phyloP scores from a whole-genome alignment of 2,329 filamentous ascomycete species.

The Neophaeococcomyces aloes region DNA sequence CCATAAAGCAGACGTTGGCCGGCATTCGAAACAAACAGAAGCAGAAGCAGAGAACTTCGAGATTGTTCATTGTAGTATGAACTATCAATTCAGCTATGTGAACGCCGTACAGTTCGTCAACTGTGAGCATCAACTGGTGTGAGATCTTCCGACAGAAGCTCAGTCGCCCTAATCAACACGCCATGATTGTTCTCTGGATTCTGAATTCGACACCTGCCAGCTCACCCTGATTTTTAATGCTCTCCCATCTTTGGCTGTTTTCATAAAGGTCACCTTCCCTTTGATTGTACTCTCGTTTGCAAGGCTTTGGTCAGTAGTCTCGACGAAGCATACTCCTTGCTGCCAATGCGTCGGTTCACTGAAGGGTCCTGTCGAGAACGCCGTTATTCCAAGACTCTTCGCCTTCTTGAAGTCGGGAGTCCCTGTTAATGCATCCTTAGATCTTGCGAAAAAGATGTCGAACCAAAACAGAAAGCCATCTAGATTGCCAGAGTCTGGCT shows the following conservation, averaged over 20 bases:
- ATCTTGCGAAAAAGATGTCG: conserved; percentile 77
- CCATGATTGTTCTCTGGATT: conserved; percentile 1
- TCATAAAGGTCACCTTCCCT: neutral
- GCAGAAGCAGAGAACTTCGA: too few species aligned
- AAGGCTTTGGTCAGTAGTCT: neutral
- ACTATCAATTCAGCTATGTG: too few species aligned
- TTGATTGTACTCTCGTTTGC: neutral
- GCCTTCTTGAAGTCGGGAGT: conserved; percentile 53
- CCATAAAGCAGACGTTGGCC: too few species aligned
- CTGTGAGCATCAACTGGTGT: too few species aligned
- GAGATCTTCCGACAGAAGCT: too few species aligned
- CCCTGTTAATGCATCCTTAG: conserved; percentile 38
- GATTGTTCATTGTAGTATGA: too few species aligned
- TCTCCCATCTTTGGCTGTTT: neutral
- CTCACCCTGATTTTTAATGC: conserved; percentile 1
- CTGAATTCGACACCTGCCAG: conserved; percentile 2
- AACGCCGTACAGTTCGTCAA: too few species aligned
- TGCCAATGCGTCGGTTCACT: conserved; percentile 80
- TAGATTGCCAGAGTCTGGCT: conserved; percentile 32
- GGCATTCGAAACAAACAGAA: too few species aligned
- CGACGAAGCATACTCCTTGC: conserved; percentile 63
- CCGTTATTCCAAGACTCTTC: conserved; percentile 53
- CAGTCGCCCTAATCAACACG: neutral
- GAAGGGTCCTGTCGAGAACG: conserved; percentile 77
- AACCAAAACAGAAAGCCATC: conserved; percentile 91